Conservation (phyloP, 2,329 filamentous ascomycete species). For the Claviceps citrina region DNA sequence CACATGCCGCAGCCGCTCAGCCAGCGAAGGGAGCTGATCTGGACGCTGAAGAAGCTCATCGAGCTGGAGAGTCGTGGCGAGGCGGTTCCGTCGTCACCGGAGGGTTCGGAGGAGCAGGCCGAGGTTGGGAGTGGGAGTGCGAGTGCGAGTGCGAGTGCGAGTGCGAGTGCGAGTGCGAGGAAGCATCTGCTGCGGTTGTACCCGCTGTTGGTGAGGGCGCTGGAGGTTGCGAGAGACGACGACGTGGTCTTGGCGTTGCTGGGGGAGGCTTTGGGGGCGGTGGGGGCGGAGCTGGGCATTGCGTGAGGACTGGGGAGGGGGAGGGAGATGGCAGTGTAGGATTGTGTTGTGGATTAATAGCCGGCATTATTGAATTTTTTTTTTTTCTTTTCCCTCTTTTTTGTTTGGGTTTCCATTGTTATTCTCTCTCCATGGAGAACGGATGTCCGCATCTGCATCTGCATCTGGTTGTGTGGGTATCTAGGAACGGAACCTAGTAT, state of each 20-base stretch:
- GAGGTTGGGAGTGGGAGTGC: slow-evolving; percentile 37
- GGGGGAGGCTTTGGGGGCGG: slow-evolving; percentile 43
- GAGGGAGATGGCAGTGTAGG: no score
- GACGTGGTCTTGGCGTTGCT: slow-evolving; percentile 42
- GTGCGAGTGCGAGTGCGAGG: no score
- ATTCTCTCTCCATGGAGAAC: no score
- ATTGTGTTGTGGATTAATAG: no score
- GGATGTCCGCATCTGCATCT: no score
- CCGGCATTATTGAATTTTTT: no score
- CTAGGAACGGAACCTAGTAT: no score
- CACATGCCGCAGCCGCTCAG: slow-evolving; percentile 75
- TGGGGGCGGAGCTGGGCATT: slow-evolving; percentile 36
- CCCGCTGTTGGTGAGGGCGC: slow-evolving; percentile 54
- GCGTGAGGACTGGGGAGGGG: no score
- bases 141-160: no score
- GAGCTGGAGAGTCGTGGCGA: slow-evolving; percentile 52
- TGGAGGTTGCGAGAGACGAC: slow-evolving; percentile 47
- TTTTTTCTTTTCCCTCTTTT: no score
- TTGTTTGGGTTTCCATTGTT: no score
- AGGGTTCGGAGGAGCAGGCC: slow-evolving; percentile 20
- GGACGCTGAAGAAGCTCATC: slow-evolving; percentile 52
- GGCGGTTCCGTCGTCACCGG: slow-evolving; percentile 42
- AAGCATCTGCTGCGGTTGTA: slow-evolving; percentile 73
- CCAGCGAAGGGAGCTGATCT: slow-evolving; percentile 63
- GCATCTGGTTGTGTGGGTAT: no score